Evolutionary conservation across 2,329 filamentous ascomycete genomes (phyloP), one percentile per base, ranked within the genome.

Genomic region (Colletotrichum aenigma): DNA sequence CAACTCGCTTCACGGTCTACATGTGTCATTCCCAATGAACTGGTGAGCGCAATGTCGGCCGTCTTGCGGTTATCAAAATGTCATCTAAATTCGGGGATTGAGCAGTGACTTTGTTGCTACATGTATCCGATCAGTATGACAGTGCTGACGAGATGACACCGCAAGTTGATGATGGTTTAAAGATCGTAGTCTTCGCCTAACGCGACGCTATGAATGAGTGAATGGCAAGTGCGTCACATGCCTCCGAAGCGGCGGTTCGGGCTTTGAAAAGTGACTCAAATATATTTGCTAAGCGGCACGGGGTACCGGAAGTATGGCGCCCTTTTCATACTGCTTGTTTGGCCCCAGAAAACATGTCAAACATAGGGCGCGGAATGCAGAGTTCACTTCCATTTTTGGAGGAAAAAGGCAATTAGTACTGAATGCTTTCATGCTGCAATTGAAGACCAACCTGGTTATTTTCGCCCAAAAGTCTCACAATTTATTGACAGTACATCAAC

Each of bases 371-470:
- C 43, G 43, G 4, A n/a, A 48, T 21, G 43, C 43, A 21, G 7
- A 3, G 10, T 21, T 48, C 43, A 21, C n/a, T 48, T 48, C 18
- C 18, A 6, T 12, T 48, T 10, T 3, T 48, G 9, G 12, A 6
- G 6, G 2, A n/a, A 48, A n/a, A n/a, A 6, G 6, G 9, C 9
- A 6, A 48, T 48, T 48, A 9, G 9, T n/a, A 48, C 1, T 48
- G n/a, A 48, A 48, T 1, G 9, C 6, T 13, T 48, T 0, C 5
- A 13, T 3, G 43, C 43, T 48, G 10, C 43, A 0, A 21, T 13
- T 21, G 1, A 48, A 1, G 43, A 3, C 0, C 18, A 21, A 48
- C 1, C 18, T 48, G 18, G 38, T 2, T 12, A 7, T n/a, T 12
- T 7, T 12, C 0, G 6, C 43, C 10, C 10, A 48, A 38, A 4